Evolutionary conservation across 768 basidiomycete species (phyloP).

Genomic region (Suillus ampliporus): DNA sequence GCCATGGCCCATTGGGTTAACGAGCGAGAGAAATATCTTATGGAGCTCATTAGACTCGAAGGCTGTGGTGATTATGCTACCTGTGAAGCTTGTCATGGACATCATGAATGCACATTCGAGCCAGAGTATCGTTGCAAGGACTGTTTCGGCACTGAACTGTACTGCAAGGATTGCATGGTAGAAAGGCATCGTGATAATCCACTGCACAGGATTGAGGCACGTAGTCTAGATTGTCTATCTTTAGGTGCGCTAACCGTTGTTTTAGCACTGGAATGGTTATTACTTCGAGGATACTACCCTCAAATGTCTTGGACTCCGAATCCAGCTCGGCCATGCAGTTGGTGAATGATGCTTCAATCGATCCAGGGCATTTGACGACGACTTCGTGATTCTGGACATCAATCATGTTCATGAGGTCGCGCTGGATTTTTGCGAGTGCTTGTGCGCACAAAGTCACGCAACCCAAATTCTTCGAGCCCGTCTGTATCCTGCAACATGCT

Average conservation of each 20-base stretch:
- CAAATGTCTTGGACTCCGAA: constrained; percentile 23
- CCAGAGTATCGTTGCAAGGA: constrained; percentile 2
- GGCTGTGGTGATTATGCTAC: constrained; percentile 1
- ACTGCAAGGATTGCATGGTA: constrained; percentile 4
- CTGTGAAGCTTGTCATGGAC: not conserved
- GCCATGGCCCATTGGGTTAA: not conserved
- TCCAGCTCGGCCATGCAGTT: constrained; percentile 28
- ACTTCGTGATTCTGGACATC: constrained; percentile 26
- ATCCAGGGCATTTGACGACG: constrained; percentile 10
- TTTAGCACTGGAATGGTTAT: constrained; percentile 25
- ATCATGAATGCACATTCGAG: too few species aligned
- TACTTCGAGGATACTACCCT: constrained; percentile 21
- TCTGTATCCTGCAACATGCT: constrained; percentile 19
- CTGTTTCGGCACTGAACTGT: not conserved
- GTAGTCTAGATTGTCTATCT: not conserved
- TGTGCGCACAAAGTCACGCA: constrained; percentile 15
- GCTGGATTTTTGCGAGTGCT: constrained; percentile 22
- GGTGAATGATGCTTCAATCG: constrained; percentile 18
- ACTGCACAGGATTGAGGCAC: constrained; percentile 10
- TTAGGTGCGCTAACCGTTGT: not conserved
- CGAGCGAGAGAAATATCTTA: not conserved
- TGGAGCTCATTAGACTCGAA: constrained; percentile 11
- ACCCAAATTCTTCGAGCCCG: too few species aligned
- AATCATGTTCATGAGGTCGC: constrained; percentile 28
- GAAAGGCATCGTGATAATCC: not conserved